Evolutionary conservation across 208 protist genomes (phyloP).

Genomic region (Crithidia sp.): DNA sequence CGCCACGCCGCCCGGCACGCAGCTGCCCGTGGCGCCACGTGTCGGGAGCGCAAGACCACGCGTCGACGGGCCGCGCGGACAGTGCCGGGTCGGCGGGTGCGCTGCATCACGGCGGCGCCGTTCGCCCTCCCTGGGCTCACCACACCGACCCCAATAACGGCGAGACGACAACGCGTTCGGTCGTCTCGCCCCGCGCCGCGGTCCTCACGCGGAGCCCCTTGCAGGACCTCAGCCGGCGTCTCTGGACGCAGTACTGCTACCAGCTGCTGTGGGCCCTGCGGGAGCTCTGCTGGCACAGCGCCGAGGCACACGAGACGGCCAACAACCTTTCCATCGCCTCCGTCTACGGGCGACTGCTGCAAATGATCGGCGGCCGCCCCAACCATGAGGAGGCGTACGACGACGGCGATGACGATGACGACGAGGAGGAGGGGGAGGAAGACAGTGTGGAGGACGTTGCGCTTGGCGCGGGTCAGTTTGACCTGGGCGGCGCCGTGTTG

Average conservation of each 20-base stretch:
- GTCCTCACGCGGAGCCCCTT: conserved; percentile 2
- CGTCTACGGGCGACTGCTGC: conserved; percentile 61
- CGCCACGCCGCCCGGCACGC: too few species aligned
- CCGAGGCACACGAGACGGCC: conserved; percentile 57
- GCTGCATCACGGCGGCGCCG: conserved; percentile 2
- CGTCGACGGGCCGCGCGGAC: background rate
- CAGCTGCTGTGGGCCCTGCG: conserved; percentile 61
- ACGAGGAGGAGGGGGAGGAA: conserved; percentile 27
- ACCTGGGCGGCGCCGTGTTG: conserved; percentile 8
- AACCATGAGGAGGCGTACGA: conserved; percentile 11
- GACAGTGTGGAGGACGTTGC: conserved; percentile 2
- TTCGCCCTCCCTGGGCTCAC: background rate
- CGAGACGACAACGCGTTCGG: conserved; percentile 15
- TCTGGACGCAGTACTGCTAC: conserved; percentile 57
- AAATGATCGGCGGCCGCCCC: conserved; percentile 30
- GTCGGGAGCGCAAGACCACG: conserved; percentile 2
- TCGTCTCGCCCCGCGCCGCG: conserved; percentile 2
- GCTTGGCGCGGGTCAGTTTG: background rate
- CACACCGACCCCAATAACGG: conserved; percentile 17
- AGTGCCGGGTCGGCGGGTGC: background rate
- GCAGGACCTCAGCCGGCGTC: conserved; percentile 27
- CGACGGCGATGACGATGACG: background rate
- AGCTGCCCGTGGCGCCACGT: background rate
- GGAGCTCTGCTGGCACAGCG: conserved; percentile 53
- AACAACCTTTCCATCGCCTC: conserved; percentile 59